These are phyloP conservation scores for Gaillardinia entomophila DNA, from an alignment of 805 yeast genomes.

Conservation along the genomic window DNA sequence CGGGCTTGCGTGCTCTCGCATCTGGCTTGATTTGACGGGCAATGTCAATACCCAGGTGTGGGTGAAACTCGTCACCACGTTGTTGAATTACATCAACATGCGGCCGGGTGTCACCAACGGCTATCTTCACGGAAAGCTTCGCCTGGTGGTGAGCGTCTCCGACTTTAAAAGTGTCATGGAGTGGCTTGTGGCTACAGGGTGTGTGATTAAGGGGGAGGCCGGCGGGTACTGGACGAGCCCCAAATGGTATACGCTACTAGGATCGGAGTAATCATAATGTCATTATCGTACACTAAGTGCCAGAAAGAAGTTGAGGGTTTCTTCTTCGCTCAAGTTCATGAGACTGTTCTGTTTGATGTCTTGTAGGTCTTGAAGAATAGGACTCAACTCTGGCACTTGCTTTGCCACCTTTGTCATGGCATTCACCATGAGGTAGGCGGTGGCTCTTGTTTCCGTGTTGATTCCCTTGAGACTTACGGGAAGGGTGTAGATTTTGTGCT, in stretches of 20 bases:
- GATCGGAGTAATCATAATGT: slow-evolving; percentile 12
- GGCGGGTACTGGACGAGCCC: slow-evolving; percentile 40
- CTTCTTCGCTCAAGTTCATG: slow-evolving; percentile 10
- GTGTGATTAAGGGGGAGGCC: slow-evolving; percentile 23
- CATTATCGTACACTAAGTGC: no score
- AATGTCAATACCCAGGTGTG: slow-evolving; percentile 55
- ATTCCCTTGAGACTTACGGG: slow-evolving; percentile 2
- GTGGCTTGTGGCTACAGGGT: slow-evolving; percentile 39
- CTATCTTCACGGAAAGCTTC: slow-evolving; percentile 18
- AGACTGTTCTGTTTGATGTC: not conserved
- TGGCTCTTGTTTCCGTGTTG: not conserved
- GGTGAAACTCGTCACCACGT: slow-evolving; percentile 46
- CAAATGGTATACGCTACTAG: slow-evolving; percentile 43
- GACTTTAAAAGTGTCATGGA: slow-evolving; percentile 25
- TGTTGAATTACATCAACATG: slow-evolving; percentile 30
- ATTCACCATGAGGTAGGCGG: not conserved
- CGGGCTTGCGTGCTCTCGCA: slow-evolving; percentile 55
- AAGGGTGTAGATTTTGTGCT: slow-evolving; percentile 20
- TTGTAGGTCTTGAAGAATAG: no score
- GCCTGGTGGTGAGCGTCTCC: slow-evolving; percentile 19
- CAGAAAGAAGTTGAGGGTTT: slow-evolving; percentile 14
- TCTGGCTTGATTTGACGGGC: slow-evolving; percentile 72
- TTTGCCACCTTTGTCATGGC: slow-evolving; percentile 4
- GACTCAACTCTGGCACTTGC: slow-evolving; percentile 1
- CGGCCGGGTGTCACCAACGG: slow-evolving; percentile 30